Percentiles rank a stretch among this genome's conserved stretches.
Conservation (phyloP, 768 basidiomycete genomes). For the Podaxis sp. region DNA sequence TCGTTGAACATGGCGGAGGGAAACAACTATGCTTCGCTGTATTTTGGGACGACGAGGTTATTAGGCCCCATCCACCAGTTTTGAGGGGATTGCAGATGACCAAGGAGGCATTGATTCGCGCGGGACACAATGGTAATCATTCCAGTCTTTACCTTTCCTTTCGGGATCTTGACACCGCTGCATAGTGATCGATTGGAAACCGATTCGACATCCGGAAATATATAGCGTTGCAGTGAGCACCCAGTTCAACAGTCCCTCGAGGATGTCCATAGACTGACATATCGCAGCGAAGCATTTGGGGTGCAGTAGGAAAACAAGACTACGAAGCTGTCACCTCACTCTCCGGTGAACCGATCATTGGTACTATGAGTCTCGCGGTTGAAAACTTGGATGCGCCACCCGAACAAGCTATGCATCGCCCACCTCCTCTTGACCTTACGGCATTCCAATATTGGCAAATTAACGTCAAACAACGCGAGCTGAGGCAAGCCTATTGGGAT, state of each 20-base stretch:
- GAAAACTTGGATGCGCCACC: conserved; percentile 18
- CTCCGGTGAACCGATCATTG: conserved; percentile 56
- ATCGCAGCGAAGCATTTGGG: conserved; percentile 40
- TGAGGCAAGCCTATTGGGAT: conserved; percentile 59
- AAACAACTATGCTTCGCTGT: conserved; percentile 55
- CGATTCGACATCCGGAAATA: conserved; percentile 52
- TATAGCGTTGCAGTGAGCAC: conserved; percentile 28
- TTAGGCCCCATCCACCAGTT: conserved; percentile 65
- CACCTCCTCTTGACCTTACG: conserved; percentile 30
- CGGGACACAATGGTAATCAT: conserved; percentile 63
- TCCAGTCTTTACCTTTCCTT: background rate
- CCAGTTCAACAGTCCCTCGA: background rate
- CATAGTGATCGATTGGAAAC: conserved; percentile 71
- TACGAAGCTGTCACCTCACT: conserved; percentile 32
- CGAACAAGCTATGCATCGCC: conserved; percentile 24
- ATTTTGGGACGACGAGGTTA: conserved; percentile 65
- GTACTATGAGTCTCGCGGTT: conserved; percentile 41
- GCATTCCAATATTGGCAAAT: conserved; percentile 71
- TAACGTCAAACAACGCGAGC: conserved; percentile 47
- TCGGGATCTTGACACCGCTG: background rate
- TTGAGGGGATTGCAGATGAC: conserved; percentile 55
- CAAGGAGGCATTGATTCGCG: conserved; percentile 54
- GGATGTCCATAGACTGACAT: background rate
- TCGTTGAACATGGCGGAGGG: conserved; percentile 60
- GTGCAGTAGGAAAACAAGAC: conserved; percentile 50